These are phyloP conservation scores for Hypoxylon sp. DNA, from an alignment of 2,329 filamentous ascomycete species.

Conservation along the genomic window DNA sequence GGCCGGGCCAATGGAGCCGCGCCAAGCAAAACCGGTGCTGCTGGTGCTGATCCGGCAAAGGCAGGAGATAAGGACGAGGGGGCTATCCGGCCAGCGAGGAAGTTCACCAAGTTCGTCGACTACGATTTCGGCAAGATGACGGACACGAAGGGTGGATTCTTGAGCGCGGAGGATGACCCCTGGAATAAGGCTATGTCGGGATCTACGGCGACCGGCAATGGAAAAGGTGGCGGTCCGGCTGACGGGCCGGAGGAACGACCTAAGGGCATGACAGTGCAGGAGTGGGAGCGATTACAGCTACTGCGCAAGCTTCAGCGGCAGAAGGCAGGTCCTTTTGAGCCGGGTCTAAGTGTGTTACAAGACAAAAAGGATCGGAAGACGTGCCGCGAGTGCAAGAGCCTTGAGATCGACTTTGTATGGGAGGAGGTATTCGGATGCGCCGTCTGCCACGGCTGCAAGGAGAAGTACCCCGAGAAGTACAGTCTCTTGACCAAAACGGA, in stretches of 20 bases:
- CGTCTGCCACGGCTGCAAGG: slow-evolving; percentile 89
- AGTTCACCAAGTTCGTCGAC: slow-evolving; percentile 95
- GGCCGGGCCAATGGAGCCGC: slow-evolving; percentile 65
- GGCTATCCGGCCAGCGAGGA: slow-evolving; percentile 81
- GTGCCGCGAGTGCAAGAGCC: slow-evolving; percentile 84
- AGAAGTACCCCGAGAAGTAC: slow-evolving; percentile 91
- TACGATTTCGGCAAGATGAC: slow-evolving; percentile 99
- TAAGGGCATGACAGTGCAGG: slow-evolving; percentile 87
- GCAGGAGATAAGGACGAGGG: slow-evolving; percentile 55
- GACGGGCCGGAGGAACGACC: slow-evolving; percentile 74
- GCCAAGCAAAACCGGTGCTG: slow-evolving; percentile 49
- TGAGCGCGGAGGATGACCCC: slow-evolving; percentile 92
- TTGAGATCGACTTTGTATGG: slow-evolving; percentile 97
- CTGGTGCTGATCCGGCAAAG: slow-evolving; percentile 52
- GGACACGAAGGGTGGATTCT: slow-evolving; percentile 95
- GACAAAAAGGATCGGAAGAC: slow-evolving; percentile 76
- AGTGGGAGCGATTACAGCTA: slow-evolving; percentile 90
- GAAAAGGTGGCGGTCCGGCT: slow-evolving; percentile 54
- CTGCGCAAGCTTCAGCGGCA: slow-evolving; percentile 79
- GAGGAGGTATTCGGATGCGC: slow-evolving; percentile 83
- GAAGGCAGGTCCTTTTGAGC: slow-evolving; percentile 88
- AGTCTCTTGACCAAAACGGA: slow-evolving; percentile 97
- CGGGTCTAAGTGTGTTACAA: slow-evolving; percentile 82
- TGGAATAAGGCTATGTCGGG: slow-evolving; percentile 82
- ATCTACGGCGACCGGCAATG: slow-evolving; percentile 55